Percentiles rank a stretch among this genome's conserved stretches.
These are phyloP conservation scores for Apium graveolens DNA, from an alignment of 129 eudicot species.

Conservation along the genomic window DNA sequence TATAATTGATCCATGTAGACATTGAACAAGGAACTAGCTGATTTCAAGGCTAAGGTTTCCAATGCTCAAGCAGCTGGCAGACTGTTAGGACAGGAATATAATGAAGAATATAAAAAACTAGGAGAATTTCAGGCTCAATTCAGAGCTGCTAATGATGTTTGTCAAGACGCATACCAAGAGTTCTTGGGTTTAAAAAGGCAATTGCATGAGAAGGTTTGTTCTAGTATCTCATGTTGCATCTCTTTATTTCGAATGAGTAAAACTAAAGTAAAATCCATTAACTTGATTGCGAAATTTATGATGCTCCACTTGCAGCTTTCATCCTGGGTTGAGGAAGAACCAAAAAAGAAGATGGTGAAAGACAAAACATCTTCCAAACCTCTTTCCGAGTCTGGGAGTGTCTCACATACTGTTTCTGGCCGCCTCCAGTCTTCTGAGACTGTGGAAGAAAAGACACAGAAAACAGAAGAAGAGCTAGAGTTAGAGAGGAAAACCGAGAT, in stretches of 20 bases:
- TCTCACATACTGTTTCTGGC: conserved; percentile 17
- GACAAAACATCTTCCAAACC: conserved; percentile 18
- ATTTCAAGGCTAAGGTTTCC: conserved; percentile 38
- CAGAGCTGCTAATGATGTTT: conserved; percentile 58
- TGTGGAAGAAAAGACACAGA: conserved; percentile 30
- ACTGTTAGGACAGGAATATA: conserved; percentile 40
- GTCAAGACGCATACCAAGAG: conserved; percentile 54
- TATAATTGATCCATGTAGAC: conserved; percentile 32
- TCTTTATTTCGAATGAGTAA: neutral
- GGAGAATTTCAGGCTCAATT: conserved; percentile 48
- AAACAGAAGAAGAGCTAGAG: conserved; percentile 44
- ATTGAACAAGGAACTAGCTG: conserved; percentile 62
- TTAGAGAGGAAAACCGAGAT: conserved; percentile 51
- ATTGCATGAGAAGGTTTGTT: conserved; percentile 63
- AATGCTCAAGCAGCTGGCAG: conserved; percentile 39
- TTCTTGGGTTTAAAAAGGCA: conserved; percentile 40
- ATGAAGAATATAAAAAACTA: conserved; percentile 39
- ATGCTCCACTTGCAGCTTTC: neutral
- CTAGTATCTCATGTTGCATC: conserved; percentile 3
- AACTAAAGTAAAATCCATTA: neutral
- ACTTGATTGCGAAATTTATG: neutral
- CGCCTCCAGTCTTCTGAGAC: conserved; percentile 6
- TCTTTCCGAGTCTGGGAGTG: conserved; percentile 12
- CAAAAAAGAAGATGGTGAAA: conserved; percentile 23
- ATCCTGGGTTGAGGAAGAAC: conserved; percentile 16